phyloP scores from a whole-genome alignment of 2,329 filamentous ascomycete species.

The Lecanoromycetidae sp. region DNA sequence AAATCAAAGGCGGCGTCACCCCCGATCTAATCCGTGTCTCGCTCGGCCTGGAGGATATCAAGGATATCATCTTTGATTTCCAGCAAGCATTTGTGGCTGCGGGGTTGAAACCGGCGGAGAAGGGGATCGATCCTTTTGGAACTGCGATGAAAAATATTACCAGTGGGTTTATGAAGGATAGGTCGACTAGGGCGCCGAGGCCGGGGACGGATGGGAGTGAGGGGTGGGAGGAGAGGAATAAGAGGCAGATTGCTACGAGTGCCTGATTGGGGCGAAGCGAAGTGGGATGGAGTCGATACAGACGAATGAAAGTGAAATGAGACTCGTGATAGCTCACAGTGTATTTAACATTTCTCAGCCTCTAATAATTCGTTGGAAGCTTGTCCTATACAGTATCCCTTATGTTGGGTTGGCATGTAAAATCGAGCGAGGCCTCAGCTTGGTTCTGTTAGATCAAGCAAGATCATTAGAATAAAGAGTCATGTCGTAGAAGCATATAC shows the following conservation, averaged over 20 bases:
- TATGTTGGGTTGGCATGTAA: no score
- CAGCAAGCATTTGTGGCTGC: slow-evolving; percentile 66
- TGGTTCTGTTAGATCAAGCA: no score
- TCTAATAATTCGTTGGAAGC: no score
- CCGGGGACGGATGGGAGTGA: background rate
- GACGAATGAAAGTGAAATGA: background rate
- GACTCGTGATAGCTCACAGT: no score
- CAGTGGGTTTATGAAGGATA: background rate
- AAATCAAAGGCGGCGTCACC: slow-evolving; percentile 67
- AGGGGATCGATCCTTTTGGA: background rate
- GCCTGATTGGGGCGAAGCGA: background rate
- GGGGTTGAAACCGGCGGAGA: background rate
- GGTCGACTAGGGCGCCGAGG: background rate
- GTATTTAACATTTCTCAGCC: no score
- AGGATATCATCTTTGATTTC: slow-evolving; percentile 92
- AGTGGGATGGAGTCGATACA: background rate
- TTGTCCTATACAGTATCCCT: no score
- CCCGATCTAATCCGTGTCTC: slow-evolving; percentile 87
- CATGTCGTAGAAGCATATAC: no score
- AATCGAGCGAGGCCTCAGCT: no score
- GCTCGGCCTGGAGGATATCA: slow-evolving; percentile 88
- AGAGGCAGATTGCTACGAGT: background rate
- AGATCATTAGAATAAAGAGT: no score
- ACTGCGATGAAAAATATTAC: background rate
- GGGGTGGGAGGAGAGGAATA: background rate